A percentile compares a stretch with the other conserved stretches of the same genome.
These are phyloP conservation scores for Apiotrichum sp. DNA, from an alignment of 1,284 basidiomycete genomes.

Conservation along the genomic window DNA sequence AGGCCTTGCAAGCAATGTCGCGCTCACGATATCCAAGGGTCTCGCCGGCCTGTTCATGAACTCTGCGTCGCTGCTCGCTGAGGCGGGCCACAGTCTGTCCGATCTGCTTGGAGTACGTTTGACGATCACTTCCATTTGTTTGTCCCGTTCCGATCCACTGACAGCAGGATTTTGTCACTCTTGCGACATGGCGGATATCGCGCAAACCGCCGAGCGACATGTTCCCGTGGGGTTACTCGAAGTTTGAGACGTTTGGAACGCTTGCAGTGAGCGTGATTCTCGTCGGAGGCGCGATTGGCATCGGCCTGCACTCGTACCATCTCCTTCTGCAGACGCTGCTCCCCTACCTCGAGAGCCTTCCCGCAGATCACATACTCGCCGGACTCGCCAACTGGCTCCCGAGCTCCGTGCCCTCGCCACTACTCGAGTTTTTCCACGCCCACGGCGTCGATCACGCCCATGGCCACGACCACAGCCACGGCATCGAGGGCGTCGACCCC, in stretches of 20 bases:
- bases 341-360: conserved; percentile 46
- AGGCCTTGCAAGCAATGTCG: conserved; percentile 80
- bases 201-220: conserved; percentile 65
- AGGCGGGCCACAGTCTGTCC: conserved; percentile 89
- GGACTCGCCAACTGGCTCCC: conserved; percentile 38
- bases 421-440: conserved; percentile 46
- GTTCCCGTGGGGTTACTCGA: conserved; percentile 64
- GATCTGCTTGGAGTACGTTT: conserved; percentile 51
- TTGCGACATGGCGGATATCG: conserved; percentile 85
- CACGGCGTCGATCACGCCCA: conserved; percentile 52
- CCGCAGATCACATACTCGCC: conserved; percentile 35
- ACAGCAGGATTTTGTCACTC: conserved; percentile 72
- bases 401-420: conserved; percentile 40
- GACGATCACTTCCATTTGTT: no score
- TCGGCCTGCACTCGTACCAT: conserved; percentile 84
- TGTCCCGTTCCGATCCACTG: no score
- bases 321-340: conserved; percentile 44
- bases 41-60: conserved; percentile 74
- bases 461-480: conserved; percentile 15
- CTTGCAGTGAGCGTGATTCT: conserved; percentile 75
- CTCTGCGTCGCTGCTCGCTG: conserved; percentile 84
- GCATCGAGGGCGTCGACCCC: conserved; percentile 1
- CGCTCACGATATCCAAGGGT: conserved; percentile 76
- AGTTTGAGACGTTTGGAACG: conserved; percentile 90
- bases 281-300: conserved; percentile 78